These are phyloP conservation scores for Kalanchoe fedtschenkoi DNA, from an alignment of 164 flowering plant species.

Conservation along the genomic window DNA sequence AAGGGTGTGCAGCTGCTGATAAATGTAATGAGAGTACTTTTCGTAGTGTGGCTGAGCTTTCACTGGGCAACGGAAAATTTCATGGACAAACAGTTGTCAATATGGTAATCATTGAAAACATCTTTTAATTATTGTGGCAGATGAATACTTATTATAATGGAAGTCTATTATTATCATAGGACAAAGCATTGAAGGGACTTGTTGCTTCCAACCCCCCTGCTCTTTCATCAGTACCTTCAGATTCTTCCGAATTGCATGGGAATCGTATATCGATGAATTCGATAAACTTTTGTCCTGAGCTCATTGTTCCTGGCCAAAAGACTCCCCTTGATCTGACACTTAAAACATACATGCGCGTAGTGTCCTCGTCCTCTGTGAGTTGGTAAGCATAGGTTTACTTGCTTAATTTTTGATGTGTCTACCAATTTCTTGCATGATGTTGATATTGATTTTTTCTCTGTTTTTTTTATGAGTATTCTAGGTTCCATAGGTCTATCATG, in stretches of 20 bases:
- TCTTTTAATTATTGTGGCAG: background rate
- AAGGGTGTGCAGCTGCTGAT: constrained; percentile 26
- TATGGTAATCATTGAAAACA: constrained; percentile 43
- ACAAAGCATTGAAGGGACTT: constrained; percentile 63
- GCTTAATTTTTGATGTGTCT: background rate
- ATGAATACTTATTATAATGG: background rate
- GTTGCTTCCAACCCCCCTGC: constrained; percentile 31
- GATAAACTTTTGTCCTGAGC: constrained; percentile 31
- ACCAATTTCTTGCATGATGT: background rate
- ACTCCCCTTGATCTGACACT: constrained; percentile 77
- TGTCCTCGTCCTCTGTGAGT: constrained; percentile 58
- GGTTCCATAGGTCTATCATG: constrained; percentile 58
- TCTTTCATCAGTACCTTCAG: constrained; percentile 16
- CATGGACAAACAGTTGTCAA: constrained; percentile 32
- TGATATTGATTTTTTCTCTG: background rate
- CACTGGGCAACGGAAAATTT: constrained; percentile 32
- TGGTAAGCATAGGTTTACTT: constrained; percentile 40
- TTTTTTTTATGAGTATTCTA: constrained; percentile 14
- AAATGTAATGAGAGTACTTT: constrained; percentile 40
- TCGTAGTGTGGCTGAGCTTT: constrained; percentile 62
- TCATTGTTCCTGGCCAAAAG: constrained; percentile 37
- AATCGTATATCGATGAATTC: constrained; percentile 15
- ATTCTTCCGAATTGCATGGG: constrained; percentile 25
- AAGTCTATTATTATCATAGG: constrained; percentile 22
- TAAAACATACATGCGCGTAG: constrained; percentile 60